Base-by-base conservation (phyloP, 148 eudicot species). In the Camellia granthamiana region DNA sequence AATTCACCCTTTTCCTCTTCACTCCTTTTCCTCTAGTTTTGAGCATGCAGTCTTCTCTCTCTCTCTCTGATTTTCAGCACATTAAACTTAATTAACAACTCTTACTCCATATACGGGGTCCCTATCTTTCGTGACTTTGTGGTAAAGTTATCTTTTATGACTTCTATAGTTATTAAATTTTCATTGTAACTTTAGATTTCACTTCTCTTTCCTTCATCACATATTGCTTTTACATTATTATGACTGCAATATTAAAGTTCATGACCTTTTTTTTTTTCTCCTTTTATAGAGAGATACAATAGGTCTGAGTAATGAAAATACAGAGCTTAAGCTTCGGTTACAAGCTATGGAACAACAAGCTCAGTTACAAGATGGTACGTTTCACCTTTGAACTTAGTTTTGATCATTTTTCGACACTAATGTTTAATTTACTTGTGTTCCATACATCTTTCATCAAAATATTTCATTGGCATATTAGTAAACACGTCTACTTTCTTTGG, bases 271-370 rank as follows among this genome's bases (percentile, higher is more conserved):
- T 77, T 77, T 65, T 79, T 38, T 78, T 74, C 16, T 43, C 43
- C 43, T 70, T 87, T 72, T 79, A 43, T 89, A 95, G 98, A 90
- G 97, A 78, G 98, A 95, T 77, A 90, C 98, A 69, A 83, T 83
- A 6, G 89, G 94, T 83, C 82, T 93, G 80, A 88, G 78, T 75
- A 88, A 76, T 65, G 97, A 95, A 80, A 95, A 95, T 75, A 90
- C 90, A 30, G 97, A 90, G 83, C 89, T 95, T 52, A 95, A 93
- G 83, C 89, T 91, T 76, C 89, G 92, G 77, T 81, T 95, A 80
- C 96, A 95, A 79, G 91, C 97, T 78, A 91, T 93, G 97, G 97
- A 93, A 83, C 98, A 95, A 65, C 98, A 95, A 75, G 98, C 98
- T 67, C 97, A 93, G 59, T 79, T 95, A 46, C 96, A 91, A 16